Base-by-base conservation (phyloP, 805 yeast genomes). In the Debaryomyces hansenii region DNA sequence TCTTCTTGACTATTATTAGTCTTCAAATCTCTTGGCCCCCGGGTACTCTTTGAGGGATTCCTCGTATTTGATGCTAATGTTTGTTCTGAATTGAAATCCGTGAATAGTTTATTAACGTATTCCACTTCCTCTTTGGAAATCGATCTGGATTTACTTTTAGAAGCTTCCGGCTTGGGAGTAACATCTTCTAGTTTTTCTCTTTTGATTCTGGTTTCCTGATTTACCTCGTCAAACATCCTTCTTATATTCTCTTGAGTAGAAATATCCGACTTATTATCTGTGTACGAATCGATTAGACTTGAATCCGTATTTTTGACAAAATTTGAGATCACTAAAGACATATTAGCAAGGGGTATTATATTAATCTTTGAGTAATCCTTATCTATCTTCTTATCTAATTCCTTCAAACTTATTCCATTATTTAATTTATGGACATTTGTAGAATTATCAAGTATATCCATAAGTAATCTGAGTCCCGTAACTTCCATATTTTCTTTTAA, bases 291-390 rank as follows among this genome's bases (percentile, higher is more conserved):
- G 20, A 64, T 69, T 33, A 72, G 57, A 24, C 57, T 57, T 11
- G 60, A 56, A 12, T 71, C 66, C 28, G 66, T 69, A 0, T 74
- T 53, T 15, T 70, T 67, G 34, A 78, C 80, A 57, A 86, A 82
- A 46, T 78, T 80, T 3, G 84, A 71, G 2, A 85, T 63, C 0
- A 74, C 69, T 49, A 85, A 60, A 20, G 79, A 77, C 47, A 84
- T 64, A 47, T 78, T 75, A 1, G 69, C 62, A 35, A 83, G 58
- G 0, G 87, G 85, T 5, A 61, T 55, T 4, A 67, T 62, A 10
- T 58, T 61, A 5, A 67, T 52, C 11, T 51, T 52, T 27, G 52
- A 48, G 7, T 54, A 45, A 7, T 60, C 54, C 9, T 48, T 53
- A 18, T 46, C 48, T 4, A 9, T 11, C 20, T 11, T 39, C 15